Percentiles rank a stretch among this genome's conserved stretches.
Conservation (phyloP, 352 stramenopile species). For the Phytopythium oedochilum region DNA sequence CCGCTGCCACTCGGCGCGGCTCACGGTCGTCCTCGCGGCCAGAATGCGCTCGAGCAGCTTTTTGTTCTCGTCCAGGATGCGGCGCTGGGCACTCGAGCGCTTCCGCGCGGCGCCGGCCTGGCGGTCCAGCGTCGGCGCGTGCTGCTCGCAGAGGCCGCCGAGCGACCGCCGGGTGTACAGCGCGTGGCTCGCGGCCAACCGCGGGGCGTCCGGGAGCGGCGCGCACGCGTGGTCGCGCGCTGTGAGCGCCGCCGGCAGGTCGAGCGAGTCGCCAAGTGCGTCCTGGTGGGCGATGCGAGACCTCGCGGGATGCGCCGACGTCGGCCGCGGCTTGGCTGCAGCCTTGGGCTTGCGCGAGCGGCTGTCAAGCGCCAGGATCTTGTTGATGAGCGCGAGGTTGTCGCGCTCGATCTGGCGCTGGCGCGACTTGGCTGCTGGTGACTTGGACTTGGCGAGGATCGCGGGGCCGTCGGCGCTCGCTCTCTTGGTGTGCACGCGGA, state of each 20-base stretch:
- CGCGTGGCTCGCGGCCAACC: slow-evolving; percentile 25
- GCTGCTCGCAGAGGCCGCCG: slow-evolving; percentile 47
- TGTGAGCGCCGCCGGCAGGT: neutral
- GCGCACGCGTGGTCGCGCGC: neutral
- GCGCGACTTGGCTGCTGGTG: slow-evolving; percentile 34
- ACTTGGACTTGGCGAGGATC: slow-evolving; percentile 25
- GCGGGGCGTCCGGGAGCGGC: slow-evolving; percentile 20
- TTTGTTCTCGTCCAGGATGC: slow-evolving; percentile 50
- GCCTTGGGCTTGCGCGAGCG: slow-evolving; percentile 3
- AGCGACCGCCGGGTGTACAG: slow-evolving; percentile 39
- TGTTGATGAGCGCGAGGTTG: slow-evolving; percentile 56
- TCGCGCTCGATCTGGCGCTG: slow-evolving; percentile 53
- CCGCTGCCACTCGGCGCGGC: slow-evolving; percentile 22
- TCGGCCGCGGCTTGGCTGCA: neutral
- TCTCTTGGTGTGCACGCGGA: slow-evolving; percentile 27
- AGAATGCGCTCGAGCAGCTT: slow-evolving; percentile 44
- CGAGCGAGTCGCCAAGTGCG: neutral
- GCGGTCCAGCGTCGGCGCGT: slow-evolving; percentile 27
- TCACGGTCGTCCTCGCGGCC: slow-evolving; percentile 36
- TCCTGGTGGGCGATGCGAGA: neutral
- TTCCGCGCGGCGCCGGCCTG: slow-evolving; percentile 17
- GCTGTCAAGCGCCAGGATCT: slow-evolving; percentile 45
- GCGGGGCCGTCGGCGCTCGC: slow-evolving; percentile 13
- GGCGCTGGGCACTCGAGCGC: slow-evolving; percentile 25
- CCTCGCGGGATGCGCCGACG: neutral